Evolutionary conservation across 169 alveolate species (phyloP), one percentile per base, ranked within the genome.

Genomic region (Plasmodium blacklocki): DNA sequence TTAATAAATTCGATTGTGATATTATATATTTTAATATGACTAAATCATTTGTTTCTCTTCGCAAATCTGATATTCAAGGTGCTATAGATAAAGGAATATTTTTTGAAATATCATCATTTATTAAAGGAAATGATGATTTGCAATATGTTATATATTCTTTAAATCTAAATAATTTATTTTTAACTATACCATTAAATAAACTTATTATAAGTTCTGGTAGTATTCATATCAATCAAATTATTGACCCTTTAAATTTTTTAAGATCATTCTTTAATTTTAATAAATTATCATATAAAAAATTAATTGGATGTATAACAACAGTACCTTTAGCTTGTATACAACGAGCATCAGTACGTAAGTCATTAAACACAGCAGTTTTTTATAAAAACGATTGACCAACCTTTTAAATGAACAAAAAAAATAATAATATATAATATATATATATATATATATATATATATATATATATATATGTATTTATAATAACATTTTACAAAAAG

Each of bases 311-410:
- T 23, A 59, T 86, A 23, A 86, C 92, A 50, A 70, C 66, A 6
- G 71, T 54, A 9, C 92, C 92, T 1, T 23, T 86, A 23, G 15
- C 74, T 66, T 86, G 92, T 43, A 39, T 86, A 15, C 92, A 86
- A 64, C 62, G 92, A 19, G 92, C 92, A 49, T 86, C 92, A 5
- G 92, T 86, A 1, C 26, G 92, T 7, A 86, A 72, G 29, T 71
- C 76, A 0, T 39, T 21, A 11, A 86, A 72, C 52, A 86, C 87
- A 26, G 92, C 92, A 9, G 68, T 86, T 14, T 86, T 86, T 59
- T 47, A 47, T 47, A 71, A 73, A 56, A 54, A 47, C 7, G 6
- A 3, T 11, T 11, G 3, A 56, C 32, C 9, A n/a, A 29, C 32
- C 0, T 26, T 26, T 26, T 26, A 26, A 71, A 47, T 4, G 7